Percentiles rank a stretch among this genome's conserved stretches.
Conservation (phyloP, 306 rosid species). For the Macrotyloma uniflorum region DNA sequence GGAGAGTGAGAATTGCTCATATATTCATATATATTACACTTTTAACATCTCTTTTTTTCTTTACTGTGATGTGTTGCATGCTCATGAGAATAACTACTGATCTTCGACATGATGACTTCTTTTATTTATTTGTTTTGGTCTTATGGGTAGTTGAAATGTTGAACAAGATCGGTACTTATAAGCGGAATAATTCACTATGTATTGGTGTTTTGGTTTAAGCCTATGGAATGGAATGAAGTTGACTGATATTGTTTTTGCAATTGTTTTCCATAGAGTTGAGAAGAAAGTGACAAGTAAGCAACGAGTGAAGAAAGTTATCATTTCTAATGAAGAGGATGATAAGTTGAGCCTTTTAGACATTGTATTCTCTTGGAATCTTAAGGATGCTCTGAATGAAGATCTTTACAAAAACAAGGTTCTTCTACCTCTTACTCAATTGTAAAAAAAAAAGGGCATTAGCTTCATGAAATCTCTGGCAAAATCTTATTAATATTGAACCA, state of each 20-base stretch:
- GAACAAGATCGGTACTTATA: too few species aligned
- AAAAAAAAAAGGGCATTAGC: background rate
- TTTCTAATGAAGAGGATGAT: background rate
- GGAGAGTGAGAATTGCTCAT: too few species aligned
- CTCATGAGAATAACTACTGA: too few species aligned
- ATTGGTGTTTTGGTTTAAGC: too few species aligned
- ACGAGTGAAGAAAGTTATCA: background rate
- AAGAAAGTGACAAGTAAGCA: background rate
- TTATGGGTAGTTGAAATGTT: too few species aligned
- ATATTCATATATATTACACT: too few species aligned
- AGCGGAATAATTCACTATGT: too few species aligned
- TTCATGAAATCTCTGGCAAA: background rate
- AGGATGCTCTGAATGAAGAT: slow-evolving; percentile 41
- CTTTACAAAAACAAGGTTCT: slow-evolving; percentile 38
- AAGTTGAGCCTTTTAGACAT: background rate
- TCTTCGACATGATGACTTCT: too few species aligned
- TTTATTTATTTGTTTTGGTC: too few species aligned
- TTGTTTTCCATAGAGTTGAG: background rate
- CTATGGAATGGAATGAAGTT: background rate
- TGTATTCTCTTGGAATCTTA: slow-evolving; percentile 49
- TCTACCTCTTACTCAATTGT: background rate
- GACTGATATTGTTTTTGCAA: background rate
- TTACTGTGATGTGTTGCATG: too few species aligned
- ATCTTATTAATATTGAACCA: background rate
- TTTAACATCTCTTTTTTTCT: too few species aligned